These are phyloP conservation scores for Coleophoma cylindrospora DNA, from an alignment of 2,329 filamentous ascomycete genomes.

Conservation along the genomic window DNA sequence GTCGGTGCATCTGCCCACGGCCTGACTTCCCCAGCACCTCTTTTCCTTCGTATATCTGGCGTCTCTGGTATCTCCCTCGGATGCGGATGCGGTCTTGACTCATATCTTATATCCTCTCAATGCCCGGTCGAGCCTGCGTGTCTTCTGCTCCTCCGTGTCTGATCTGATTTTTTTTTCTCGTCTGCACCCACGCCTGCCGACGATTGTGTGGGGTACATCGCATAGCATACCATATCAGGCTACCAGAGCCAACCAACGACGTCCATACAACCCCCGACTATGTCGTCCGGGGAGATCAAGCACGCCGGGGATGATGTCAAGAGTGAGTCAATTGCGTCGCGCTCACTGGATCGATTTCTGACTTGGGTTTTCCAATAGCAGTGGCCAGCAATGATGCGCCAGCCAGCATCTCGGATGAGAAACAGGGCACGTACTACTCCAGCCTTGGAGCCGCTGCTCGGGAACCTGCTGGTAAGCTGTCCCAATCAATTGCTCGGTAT, in stretches of 20 bases:
- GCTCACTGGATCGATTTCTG: not conserved
- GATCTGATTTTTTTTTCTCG: not conserved
- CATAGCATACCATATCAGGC: not conserved
- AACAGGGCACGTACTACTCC: not conserved
- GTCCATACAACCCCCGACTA: not conserved
- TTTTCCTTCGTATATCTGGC: not conserved
- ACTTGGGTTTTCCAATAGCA: not conserved
- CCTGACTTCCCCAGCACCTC: too few relatives aligned
- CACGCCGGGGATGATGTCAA: not conserved
- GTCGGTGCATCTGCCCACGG: not conserved
- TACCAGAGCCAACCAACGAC: not conserved
- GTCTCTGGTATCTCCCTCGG: not conserved
- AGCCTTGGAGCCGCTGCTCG: not conserved
- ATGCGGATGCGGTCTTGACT: not conserved
- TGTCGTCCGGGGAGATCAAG: not conserved
- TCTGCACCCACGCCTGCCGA: too few relatives aligned
- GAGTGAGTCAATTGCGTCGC: not conserved
- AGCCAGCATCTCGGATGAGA: not conserved
- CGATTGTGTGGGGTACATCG: too few relatives aligned
- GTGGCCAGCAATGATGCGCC: not conserved
- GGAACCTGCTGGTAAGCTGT: not conserved
- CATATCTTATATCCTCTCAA: not conserved
- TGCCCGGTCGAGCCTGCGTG: not conserved
- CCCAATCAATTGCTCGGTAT: not conserved
- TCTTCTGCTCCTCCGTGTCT: not conserved